Evolutionary conservation across 2,329 filamentous ascomycete genomes (phyloP).

Genomic region (Aspergillus sp.): DNA sequence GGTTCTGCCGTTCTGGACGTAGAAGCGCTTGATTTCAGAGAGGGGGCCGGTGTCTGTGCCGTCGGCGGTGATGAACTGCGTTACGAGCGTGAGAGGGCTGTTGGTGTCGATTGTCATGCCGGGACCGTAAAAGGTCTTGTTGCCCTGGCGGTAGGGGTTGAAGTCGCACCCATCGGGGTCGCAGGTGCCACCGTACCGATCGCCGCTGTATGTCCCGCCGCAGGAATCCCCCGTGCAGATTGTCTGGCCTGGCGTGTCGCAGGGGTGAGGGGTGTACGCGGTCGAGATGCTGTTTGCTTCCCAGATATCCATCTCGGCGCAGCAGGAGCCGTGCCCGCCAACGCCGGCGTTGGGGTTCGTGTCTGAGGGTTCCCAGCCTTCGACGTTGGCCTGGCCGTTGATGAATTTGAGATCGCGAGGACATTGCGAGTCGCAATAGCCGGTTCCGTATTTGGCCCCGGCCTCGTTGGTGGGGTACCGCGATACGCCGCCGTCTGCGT

Average conservation of each 20-base stretch:
- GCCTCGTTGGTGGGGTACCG: slow-evolving; percentile 55
- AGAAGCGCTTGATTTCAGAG: slow-evolving; percentile 63
- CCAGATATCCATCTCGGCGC: slow-evolving; percentile 69
- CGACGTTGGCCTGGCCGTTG: slow-evolving; percentile 54
- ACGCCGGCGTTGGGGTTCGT: slow-evolving; percentile 57
- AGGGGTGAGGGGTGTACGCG: slow-evolving; percentile 67
- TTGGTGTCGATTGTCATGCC: slow-evolving; percentile 57
- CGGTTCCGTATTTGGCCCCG: slow-evolving; percentile 61
- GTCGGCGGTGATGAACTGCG: slow-evolving; percentile 61
- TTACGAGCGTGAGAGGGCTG: slow-evolving; percentile 64
- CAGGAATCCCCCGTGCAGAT: slow-evolving; percentile 54
- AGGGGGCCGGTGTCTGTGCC: slow-evolving; percentile 55
- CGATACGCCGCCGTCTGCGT: slow-evolving; percentile 58
- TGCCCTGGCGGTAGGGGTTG: slow-evolving; percentile 67
- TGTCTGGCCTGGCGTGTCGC: slow-evolving; percentile 51
- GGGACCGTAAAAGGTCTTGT: slow-evolving; percentile 62
- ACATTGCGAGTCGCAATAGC: slow-evolving; percentile 65
- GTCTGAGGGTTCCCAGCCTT: slow-evolving; percentile 51
- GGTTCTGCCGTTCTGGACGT: slow-evolving; percentile 62
- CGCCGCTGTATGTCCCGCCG: slow-evolving; percentile 52
- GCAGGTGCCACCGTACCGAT: slow-evolving; percentile 63
- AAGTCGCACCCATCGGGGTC: slow-evolving; percentile 71
- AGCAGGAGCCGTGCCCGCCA: slow-evolving; percentile 61
- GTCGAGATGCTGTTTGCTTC: slow-evolving; percentile 67
- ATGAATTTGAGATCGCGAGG: slow-evolving; percentile 50